phyloP scores from a whole-genome alignment of 768 basidiomycete species.

The Mycena venus region DNA sequence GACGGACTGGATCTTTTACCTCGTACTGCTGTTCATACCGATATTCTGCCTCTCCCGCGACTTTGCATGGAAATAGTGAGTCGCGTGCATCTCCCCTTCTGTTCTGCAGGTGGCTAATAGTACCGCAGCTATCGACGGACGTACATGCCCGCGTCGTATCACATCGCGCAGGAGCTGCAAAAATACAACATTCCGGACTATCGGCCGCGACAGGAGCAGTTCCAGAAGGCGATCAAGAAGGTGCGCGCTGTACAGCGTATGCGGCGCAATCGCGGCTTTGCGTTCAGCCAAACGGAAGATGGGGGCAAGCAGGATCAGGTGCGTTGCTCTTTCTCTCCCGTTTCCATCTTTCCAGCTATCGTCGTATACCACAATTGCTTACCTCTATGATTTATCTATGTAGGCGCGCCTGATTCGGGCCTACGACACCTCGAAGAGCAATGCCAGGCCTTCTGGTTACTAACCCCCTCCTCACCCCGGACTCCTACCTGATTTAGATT shows the following conservation, averaged over 20 bases:
- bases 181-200: constrained; percentile 99
- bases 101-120: constrained; percentile 4
- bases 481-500: no score
- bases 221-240: constrained; percentile 99
- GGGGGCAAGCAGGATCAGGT: constrained; percentile 89
- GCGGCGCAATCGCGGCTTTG: constrained; percentile 96
- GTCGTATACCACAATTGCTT: not conserved
- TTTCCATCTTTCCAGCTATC: no score
- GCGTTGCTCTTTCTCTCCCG: constrained; percentile 43
- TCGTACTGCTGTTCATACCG: constrained; percentile 87
- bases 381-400: not conserved
- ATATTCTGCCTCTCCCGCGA: constrained; percentile 89
- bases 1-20: constrained; percentile 91
- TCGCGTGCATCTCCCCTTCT: constrained; percentile 23
- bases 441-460: constrained; percentile 82
- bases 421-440: constrained; percentile 84
- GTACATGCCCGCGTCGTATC: constrained; percentile 92
- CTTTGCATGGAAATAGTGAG: constrained; percentile 98
- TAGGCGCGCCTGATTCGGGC: constrained; percentile 23
- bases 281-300: constrained; percentile 97
- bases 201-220: constrained; percentile 97
- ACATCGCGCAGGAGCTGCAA: constrained; percentile 99
- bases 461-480: no score
- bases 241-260: constrained; percentile 98
- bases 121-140: constrained; percentile 86